These are phyloP conservation scores for Diaporthe longicolla DNA, from an alignment of 2,329 filamentous ascomycete species.

Conservation along the genomic window DNA sequence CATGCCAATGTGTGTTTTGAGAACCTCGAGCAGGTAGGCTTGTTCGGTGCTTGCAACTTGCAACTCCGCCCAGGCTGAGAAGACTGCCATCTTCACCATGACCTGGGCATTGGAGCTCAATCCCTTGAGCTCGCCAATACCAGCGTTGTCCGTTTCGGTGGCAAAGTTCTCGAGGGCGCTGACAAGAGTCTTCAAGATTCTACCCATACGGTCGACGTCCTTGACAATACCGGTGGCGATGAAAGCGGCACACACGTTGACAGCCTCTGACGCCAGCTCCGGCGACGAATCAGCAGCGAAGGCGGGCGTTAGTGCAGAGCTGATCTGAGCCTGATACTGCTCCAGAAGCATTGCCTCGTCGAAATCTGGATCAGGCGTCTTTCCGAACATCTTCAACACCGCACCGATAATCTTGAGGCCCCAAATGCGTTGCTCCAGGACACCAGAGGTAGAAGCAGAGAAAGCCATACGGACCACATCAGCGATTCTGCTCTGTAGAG, in stretches of 20 bases:
- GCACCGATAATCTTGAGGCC: constrained; percentile 95
- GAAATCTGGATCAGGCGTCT: constrained; percentile 95
- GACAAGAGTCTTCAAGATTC: constrained; percentile 94
- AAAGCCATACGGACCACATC: constrained; percentile 98
- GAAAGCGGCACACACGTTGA: constrained; percentile 98
- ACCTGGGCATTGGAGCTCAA: constrained; percentile 96
- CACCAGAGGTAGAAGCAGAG: constrained; percentile 94
- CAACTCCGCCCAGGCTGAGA: constrained; percentile 96
- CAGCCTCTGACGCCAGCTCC: constrained; percentile 93
- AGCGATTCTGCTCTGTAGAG: constrained; percentile 85
- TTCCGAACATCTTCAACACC: constrained; percentile 95
- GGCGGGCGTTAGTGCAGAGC: constrained; percentile 93
- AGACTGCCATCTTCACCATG: constrained; percentile 98
- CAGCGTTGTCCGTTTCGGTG: constrained; percentile 81
- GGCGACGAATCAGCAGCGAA: constrained; percentile 97
- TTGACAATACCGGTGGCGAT: constrained; percentile 98
- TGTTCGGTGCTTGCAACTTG: constrained; percentile 96
- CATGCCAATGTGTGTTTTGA: constrained; percentile 90
- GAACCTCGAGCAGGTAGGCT: constrained; percentile 86
- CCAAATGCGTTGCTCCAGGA: constrained; percentile 90
- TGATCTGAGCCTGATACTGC: constrained; percentile 98
- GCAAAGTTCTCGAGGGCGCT: constrained; percentile 94
- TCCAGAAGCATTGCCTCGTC: constrained; percentile 96
- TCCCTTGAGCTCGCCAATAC: constrained; percentile 92
- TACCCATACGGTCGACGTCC: constrained; percentile 98